These are phyloP conservation scores for Actinomortierella wolfii DNA, from an alignment of 371 early-diverging fungal genomes.

Conservation along the genomic window DNA sequence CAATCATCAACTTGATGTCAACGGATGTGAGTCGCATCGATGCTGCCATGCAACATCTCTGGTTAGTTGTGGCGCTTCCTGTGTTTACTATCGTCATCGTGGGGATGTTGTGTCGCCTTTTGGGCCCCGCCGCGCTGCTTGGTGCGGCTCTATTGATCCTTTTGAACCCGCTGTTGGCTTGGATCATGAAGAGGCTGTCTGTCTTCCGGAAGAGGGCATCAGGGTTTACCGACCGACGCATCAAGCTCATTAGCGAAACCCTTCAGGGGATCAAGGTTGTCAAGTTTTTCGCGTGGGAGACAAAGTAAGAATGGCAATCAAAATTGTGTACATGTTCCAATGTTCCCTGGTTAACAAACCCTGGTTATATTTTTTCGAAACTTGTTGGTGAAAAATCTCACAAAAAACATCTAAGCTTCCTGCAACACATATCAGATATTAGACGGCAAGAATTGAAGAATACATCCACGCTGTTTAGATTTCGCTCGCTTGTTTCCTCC, in stretches of 20 bases:
- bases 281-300: constrained; percentile 61
- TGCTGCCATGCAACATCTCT: constrained; percentile 43
- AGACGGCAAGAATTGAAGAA: too few species aligned
- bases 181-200: constrained; percentile 14
- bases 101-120: constrained; percentile 47
- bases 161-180: constrained; percentile 27
- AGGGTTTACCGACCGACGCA: constrained; percentile 30
- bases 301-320: neutral
- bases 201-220: constrained; percentile 41
- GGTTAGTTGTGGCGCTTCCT: constrained; percentile 48
- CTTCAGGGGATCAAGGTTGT: constrained; percentile 45
- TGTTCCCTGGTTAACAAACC: too few species aligned
- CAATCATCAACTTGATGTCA: constrained; percentile 72
- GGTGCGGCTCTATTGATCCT: constrained; percentile 52
- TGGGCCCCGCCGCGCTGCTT: constrained; percentile 57
- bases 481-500: too few species aligned
- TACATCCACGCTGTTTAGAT: too few species aligned
- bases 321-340: too few species aligned
- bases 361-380: neutral
- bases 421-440: neutral
- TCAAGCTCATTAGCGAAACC: constrained; percentile 38
- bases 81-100: constrained; percentile 45
- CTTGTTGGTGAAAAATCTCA: too few species aligned
- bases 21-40: constrained; percentile 67
- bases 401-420: neutral